Evolutionary conservation across 148 eudicot genomes (phyloP).

Genomic region (Rhododendron henanense): DNA sequence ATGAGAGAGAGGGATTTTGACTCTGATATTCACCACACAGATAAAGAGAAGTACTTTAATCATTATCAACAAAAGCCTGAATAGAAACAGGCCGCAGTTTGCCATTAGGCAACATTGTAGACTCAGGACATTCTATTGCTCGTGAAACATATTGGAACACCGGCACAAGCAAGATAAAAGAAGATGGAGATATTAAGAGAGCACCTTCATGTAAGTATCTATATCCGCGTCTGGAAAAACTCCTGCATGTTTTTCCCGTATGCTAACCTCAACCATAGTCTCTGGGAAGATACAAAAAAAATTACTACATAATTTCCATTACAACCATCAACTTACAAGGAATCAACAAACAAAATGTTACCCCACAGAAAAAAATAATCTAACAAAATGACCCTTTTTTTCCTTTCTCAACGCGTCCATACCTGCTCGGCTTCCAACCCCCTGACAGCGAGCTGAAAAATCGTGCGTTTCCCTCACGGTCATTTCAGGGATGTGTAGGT

Average conservation of each 20-base stretch:
- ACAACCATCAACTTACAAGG: not conserved
- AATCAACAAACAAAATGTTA: conserved; percentile 16
- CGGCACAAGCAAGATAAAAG: not conserved
- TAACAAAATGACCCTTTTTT: not conserved
- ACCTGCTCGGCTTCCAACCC: conserved; percentile 77
- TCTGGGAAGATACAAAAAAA: conserved; percentile 25
- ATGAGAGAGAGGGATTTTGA: not conserved
- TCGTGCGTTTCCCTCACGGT: conserved; percentile 76
- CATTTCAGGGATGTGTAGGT: conserved; percentile 75
- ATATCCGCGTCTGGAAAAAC: conserved; percentile 66
- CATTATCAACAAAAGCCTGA: not conserved
- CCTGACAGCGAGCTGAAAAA: conserved; percentile 80
- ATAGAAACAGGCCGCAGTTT: not conserved
- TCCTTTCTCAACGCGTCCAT: not conserved
- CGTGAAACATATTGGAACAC: not conserved
- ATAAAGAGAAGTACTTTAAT: not conserved
- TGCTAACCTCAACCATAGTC: conserved; percentile 49
- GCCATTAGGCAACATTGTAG: not conserved
- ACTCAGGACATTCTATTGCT: not conserved
- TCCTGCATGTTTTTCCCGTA: conserved; percentile 72
- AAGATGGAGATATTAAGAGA: not conserved
- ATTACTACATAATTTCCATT: not conserved
- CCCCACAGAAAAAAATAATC: no score
- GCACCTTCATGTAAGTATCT: conserved; percentile 87
- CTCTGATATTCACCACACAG: not conserved